Evolutionary conservation across 805 yeast species (phyloP).

Genomic region (Lipomyces orientalis): DNA sequence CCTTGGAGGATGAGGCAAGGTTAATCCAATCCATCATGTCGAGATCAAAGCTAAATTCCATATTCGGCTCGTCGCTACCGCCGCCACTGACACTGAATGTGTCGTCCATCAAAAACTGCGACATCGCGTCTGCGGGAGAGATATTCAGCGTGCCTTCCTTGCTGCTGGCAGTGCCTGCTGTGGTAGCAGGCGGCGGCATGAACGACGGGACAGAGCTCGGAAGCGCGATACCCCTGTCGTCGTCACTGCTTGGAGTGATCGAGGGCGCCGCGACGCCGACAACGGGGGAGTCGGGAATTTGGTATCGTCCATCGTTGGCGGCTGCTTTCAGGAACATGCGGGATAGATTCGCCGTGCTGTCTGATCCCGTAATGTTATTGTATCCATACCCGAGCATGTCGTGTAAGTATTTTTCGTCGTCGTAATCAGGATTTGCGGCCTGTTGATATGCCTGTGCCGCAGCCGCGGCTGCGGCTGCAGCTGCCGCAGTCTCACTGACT

Average conservation of each 20-base stretch:
- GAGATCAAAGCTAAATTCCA: constrained; percentile 33
- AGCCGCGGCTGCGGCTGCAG: constrained; percentile 27
- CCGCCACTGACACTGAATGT: constrained; percentile 33
- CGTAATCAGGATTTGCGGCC: constrained; percentile 30
- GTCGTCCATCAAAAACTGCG: constrained; percentile 37
- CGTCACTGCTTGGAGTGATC: constrained; percentile 12
- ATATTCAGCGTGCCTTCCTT: constrained; percentile 23
- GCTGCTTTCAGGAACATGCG: constrained; percentile 37
- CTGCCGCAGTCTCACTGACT: constrained; percentile 6
- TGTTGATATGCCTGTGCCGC: constrained; percentile 27
- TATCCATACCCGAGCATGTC: constrained; percentile 35
- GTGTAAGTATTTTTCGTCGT: constrained; percentile 34
- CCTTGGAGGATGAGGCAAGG: constrained; percentile 27
- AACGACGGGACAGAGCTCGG: constrained; percentile 23
- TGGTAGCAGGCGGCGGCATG: constrained; percentile 6
- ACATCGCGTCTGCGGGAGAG: constrained; percentile 38
- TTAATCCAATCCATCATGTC: constrained; percentile 39
- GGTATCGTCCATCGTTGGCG: constrained; percentile 37
- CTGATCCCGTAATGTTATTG: constrained; percentile 24
- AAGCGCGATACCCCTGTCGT: constrained; percentile 28
- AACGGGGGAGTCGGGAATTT: constrained; percentile 34
- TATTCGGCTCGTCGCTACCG: constrained; percentile 18
- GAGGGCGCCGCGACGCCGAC: constrained; percentile 17
- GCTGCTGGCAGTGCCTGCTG: constrained; percentile 12
- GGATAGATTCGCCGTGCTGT: constrained; percentile 27